These are phyloP conservation scores for Chalciporus sp. DNA, from an alignment of 1,284 basidiomycete species.

Conservation along the genomic window DNA sequence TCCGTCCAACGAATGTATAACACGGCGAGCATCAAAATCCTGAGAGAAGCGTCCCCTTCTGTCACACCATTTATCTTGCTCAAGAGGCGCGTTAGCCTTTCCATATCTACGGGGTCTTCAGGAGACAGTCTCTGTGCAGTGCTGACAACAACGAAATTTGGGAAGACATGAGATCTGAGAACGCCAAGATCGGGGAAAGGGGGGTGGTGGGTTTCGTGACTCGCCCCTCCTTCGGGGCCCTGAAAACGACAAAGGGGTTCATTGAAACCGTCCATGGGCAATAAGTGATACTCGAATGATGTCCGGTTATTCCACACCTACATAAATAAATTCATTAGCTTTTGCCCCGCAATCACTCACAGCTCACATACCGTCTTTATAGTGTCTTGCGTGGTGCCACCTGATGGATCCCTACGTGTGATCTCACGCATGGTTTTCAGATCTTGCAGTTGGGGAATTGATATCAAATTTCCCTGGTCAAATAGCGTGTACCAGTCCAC, in stretches of 20 bases:
- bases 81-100: neutral
- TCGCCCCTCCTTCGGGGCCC: neutral
- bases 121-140: neutral
- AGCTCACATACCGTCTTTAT: neutral
- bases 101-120: neutral
- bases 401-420: neutral
- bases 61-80: too few species aligned
- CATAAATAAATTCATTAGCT: too few species aligned
- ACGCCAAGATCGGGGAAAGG: neutral
- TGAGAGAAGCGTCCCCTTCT: too few species aligned
- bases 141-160: neutral
- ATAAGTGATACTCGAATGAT: neutral
- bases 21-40: neutral
- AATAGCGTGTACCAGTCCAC: neutral
- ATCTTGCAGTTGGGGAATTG: neutral
- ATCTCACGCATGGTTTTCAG: neutral
- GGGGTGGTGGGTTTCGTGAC: neutral
- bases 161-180: neutral
- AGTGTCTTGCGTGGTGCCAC: too few species aligned
- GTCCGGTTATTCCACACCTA: neutral
- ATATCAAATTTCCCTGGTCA: neutral
- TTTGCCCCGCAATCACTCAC: neutral
- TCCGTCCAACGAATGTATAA: neutral
- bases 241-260: neutral
- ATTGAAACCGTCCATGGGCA: neutral